Conservation (phyloP, 208 protist species). For the Leishmania martiniquensis region DNA sequence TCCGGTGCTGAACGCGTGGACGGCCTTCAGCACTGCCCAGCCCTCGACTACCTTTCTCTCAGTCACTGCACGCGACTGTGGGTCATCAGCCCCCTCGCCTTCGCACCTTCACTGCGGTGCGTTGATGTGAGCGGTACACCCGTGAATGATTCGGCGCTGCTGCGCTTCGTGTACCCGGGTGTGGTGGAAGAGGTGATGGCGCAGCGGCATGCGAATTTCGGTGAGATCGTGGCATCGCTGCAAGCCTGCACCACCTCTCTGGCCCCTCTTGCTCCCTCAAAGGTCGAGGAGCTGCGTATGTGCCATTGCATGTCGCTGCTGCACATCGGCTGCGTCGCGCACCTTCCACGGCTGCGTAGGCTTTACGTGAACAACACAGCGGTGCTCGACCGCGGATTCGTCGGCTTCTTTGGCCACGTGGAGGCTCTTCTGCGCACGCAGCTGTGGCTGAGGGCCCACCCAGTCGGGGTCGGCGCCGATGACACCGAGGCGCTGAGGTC, state of each 20-base stretch:
- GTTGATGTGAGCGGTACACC: constrained; percentile 22
- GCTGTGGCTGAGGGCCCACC: background rate
- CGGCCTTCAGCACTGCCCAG: constrained; percentile 24
- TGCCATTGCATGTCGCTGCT: constrained; percentile 24
- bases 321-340: constrained; percentile 29
- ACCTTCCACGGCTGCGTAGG: constrained; percentile 25
- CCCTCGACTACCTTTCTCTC: constrained; percentile 12
- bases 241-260: background rate
- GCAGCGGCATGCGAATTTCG: background rate
- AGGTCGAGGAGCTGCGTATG: constrained; percentile 21
- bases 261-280: constrained; percentile 12
- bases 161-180: constrained; percentile 29
- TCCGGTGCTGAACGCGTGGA: constrained; percentile 17
- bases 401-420: constrained; percentile 14
- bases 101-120: constrained; percentile 7
- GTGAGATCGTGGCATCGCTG: background rate
- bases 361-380: constrained; percentile 12
- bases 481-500: background rate
- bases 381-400: constrained; percentile 30
- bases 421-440: constrained; percentile 8
- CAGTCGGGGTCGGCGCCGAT: background rate
- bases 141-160: constrained; percentile 24
- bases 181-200: background rate
- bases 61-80: constrained; percentile 23
- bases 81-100: constrained; percentile 23